Conservation (phyloP, 2,329 filamentous ascomycete genomes). For the Pseudocercospora pini-densiflorae region DNA sequence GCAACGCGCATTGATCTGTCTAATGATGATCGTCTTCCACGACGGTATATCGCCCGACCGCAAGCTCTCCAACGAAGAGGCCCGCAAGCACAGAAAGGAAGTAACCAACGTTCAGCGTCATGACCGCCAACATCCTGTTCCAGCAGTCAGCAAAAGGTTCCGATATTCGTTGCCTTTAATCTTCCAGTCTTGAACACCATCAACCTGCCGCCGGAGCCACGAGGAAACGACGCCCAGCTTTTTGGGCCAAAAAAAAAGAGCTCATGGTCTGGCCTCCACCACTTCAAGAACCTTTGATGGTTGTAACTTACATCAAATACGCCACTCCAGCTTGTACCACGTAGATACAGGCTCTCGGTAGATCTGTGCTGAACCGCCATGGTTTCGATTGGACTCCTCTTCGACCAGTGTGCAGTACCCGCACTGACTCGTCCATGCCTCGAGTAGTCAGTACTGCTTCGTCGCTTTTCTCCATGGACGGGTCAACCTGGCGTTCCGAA, state of each 20-base stretch:
- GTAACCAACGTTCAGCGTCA: slow-evolving; percentile 87
- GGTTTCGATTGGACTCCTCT: slow-evolving; percentile 58
- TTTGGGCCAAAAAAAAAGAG: not conserved
- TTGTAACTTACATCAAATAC: slow-evolving; percentile 78
- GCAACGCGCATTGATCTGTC: not conserved
- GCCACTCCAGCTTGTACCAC: slow-evolving; percentile 75
- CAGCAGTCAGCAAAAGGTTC: not conserved
- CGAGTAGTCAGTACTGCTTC: slow-evolving; percentile 71
- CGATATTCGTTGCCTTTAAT: not conserved
- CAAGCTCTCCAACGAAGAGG: slow-evolving; percentile 83
- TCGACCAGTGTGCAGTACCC: slow-evolving; percentile 58
- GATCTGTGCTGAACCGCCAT: slow-evolving; percentile 81
- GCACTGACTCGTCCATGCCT: slow-evolving; percentile 79
- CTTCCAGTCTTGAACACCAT: not conserved
- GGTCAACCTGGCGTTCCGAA: slow-evolving; percentile 44
- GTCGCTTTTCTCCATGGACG: slow-evolving; percentile 58
- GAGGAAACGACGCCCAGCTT: not conserved
- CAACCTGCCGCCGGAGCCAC: not conserved
- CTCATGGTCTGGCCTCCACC: not conserved
- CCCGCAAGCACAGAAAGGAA: slow-evolving; percentile 79
- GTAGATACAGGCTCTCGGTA: slow-evolving; percentile 72
- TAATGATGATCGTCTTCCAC: slow-evolving; percentile 48
- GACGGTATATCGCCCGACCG: slow-evolving; percentile 70
- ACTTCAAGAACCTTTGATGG: not conserved
- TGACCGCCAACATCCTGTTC: slow-evolving; percentile 84